Base-by-base conservation (phyloP, 352 stramenopile genomes). In the Phytophthora tentaculata region DNA sequence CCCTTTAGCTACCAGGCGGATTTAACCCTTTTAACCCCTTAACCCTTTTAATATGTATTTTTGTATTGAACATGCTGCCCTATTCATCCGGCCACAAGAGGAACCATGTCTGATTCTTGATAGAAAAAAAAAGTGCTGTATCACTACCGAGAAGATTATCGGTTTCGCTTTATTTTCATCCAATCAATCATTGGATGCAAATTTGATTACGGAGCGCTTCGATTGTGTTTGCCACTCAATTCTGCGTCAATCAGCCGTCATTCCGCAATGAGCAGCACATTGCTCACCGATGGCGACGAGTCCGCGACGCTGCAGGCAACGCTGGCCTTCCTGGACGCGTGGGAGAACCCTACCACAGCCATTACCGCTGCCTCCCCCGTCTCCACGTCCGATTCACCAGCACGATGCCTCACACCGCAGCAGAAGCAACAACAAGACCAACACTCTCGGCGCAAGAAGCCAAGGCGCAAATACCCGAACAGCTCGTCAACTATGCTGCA, bases 401-500 rank as follows among this genome's bases (percentile, higher is more conserved):
- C 29, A 3, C 43, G 43, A 35, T 67, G 64, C 35, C 32, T 57
- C 5, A 67, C 47, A 5, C 59, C 39, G 8, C 66, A 69, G 45
- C 58, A 67, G 41, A 71, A 66, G 44, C 60, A 69, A 22, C 51
- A 59, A 28, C 51, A 59, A 23, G 51, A 59, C 29, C 57, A 60
- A 24, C 44, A 41, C 14, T 22, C 41, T 45, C 9, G n/a, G 17
- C 32, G 19, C 26, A 61, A 66, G 51, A 64, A 69, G 14, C 66
- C 59, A 2, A 37, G 66, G 6, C 52, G 52, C 8, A 62, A 63
- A 44, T 71, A 71, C 47, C 61, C 67, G 7, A 67, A 65, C 26
- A 70, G 67, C 35, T 74, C 55, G 14, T 71, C 61, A 2, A 74
- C 67, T 4, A 54, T 51, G 22, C 19, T 71, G 26, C 67, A 75